Evolutionary conservation across 331 rosid genomes (phyloP), one percentile per base, ranked within the genome.

Genomic region (Dryas integrifolia): DNA sequence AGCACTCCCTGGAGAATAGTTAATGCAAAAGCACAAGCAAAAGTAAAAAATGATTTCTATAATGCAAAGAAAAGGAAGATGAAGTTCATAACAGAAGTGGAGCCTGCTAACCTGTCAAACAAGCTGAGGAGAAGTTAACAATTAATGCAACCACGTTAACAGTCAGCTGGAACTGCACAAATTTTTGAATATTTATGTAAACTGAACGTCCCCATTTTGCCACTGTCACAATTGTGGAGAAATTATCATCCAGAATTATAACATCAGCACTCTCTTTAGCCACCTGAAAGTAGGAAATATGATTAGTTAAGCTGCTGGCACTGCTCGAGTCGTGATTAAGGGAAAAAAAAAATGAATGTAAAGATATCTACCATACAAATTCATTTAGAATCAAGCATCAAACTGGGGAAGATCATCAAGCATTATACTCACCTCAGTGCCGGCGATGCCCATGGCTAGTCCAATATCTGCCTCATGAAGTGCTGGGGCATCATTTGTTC

Each of bases 211-310:
- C 98, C 98, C 98, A 93, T 88, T 91, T 93, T 24, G 89, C 96
- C 70, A 95, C 97, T 13, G 98, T 91, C 73, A 88, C 98, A 44
- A 95, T 95, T 43, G 98, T 95, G 75, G 98, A 84, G 96, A 95
- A 95, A 83, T 95, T 95, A 78, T 95, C 97, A 77, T 95, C 98
- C 48, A 95, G 84, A 82, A 95, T 91, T 72, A 95, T 89, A 81
- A 95, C 96, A 81, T 95, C 98, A 46, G 98, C 98, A 85, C 97
- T 91, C 82, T 95, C 97, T 80, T 95, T 95, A 63, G 98, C 98
- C 75, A 95, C 98, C 96, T 95, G 89, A n/a, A 81, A 56, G 55
- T 15, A 71, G 14, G 69, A 57, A 38, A 76, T 16, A 75, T 16
- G 47, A 49, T 70, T 80, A 45, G 76, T 74, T 59, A 43, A 58